These are phyloP conservation scores for Capronia epimyces DNA, from an alignment of 2,329 filamentous ascomycete genomes.

Conservation along the genomic window DNA sequence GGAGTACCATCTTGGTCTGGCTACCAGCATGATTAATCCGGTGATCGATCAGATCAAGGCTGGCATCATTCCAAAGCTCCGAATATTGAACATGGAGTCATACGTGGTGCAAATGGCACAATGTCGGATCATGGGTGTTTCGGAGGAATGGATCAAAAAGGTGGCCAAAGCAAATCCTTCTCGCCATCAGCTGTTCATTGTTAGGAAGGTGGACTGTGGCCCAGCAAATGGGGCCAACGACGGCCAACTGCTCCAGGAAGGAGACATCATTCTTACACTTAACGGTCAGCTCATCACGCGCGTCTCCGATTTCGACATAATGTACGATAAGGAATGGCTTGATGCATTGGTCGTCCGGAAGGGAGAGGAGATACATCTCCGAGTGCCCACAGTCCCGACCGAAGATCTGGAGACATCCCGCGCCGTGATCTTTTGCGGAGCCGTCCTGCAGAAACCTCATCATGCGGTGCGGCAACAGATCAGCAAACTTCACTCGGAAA, in stretches of 20 bases:
- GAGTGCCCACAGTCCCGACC: slow-evolving; percentile 78
- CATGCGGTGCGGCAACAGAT: slow-evolving; percentile 97
- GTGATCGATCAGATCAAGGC: slow-evolving; percentile 81
- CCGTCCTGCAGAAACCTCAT: slow-evolving; percentile 85
- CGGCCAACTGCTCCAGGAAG: slow-evolving; percentile 66
- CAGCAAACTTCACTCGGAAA: slow-evolving; percentile 88
- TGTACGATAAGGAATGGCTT: slow-evolving; percentile 83
- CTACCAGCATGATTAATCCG: slow-evolving; percentile 79
- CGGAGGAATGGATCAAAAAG: slow-evolving; percentile 89
- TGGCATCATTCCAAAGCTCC: slow-evolving; percentile 71
- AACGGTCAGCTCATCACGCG: slow-evolving; percentile 90
- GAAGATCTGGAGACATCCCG: slow-evolving; percentile 88
- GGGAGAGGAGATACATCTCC: slow-evolving; percentile 69
- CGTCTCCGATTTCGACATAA: slow-evolving; percentile 87
- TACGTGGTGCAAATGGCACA: slow-evolving; percentile 95
- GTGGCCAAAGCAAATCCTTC: slow-evolving; percentile 84
- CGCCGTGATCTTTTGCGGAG: slow-evolving; percentile 90
- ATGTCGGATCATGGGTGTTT: slow-evolving; percentile 92
- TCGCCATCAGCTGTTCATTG: slow-evolving; percentile 96
- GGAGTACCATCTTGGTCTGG: slow-evolving; percentile 91
- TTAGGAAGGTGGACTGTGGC: slow-evolving; percentile 75
- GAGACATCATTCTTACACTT: slow-evolving; percentile 84
- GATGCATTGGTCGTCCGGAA: slow-evolving; percentile 83
- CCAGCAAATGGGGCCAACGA: slow-evolving; percentile 39
- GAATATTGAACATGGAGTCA: slow-evolving; percentile 91